A percentile compares a stretch with the other conserved stretches of the same genome.
Conservation (phyloP, 495 filamentous ascomycete species). For the Penicillium lividum region DNA sequence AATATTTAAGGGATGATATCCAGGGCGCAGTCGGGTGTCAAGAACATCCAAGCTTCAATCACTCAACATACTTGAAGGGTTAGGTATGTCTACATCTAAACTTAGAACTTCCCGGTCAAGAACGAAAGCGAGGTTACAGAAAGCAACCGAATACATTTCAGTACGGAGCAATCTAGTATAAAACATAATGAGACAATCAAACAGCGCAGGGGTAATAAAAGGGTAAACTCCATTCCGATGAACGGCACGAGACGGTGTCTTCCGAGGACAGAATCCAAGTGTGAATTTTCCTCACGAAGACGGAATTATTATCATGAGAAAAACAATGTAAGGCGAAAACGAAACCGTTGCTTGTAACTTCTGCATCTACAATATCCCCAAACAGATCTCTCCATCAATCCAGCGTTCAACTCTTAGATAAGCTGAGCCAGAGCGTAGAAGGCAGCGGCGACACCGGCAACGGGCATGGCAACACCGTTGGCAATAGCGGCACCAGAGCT, state of each 20-base stretch:
- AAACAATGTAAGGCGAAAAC: constrained; percentile 39
- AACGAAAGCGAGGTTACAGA: constrained; percentile 13
- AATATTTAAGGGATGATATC: neutral
- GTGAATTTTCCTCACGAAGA: constrained; percentile 43
- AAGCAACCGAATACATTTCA: constrained; percentile 31
- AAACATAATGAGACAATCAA: constrained; percentile 21
- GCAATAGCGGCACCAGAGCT: constrained; percentile 43
- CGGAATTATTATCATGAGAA: constrained; percentile 54
- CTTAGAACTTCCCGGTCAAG: neutral
- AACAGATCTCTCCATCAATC: constrained; percentile 13
- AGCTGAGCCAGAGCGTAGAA: constrained; percentile 49
- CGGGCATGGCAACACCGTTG: constrained; percentile 42
- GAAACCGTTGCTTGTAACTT: constrained; percentile 40
- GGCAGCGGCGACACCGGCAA: constrained; percentile 44
- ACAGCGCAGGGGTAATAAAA: constrained; percentile 23
- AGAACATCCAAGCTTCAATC: too few species aligned
- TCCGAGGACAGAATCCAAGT: constrained; percentile 31
- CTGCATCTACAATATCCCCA: constrained; percentile 30
- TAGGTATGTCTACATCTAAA: neutral
- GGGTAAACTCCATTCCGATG: constrained; percentile 29
- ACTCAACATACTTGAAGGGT: neutral
- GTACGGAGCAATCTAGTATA: constrained; percentile 17
- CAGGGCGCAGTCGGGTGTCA: too few species aligned
- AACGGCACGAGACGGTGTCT: constrained; percentile 21
- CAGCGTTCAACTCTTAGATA: constrained; percentile 36